Conservation (phyloP, 129 eudicot genomes). For the Pseudognaphalium luteoalbum region DNA sequence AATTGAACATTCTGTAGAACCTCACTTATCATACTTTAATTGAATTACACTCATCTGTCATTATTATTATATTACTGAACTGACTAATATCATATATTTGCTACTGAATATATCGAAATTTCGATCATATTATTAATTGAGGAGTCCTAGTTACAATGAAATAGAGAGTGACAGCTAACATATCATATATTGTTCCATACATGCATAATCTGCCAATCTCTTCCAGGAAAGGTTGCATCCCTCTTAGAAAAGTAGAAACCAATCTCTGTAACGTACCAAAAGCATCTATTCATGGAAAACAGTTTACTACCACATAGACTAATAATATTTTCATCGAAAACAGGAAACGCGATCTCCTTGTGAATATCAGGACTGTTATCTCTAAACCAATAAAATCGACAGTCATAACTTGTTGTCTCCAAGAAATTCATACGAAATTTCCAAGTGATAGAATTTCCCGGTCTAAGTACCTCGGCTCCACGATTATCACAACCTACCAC, state of each 20-base stretch:
- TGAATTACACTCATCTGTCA: too few relatives aligned
- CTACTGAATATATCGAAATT: too few relatives aligned
- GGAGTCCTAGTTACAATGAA: background rate
- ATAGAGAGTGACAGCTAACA: background rate
- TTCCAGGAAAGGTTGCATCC: background rate
- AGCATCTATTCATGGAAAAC: slow-evolving; percentile 5
- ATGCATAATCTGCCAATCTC: too few relatives aligned
- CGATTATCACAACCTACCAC: slow-evolving; percentile 7
- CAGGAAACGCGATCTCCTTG: background rate
- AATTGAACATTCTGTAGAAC: too few relatives aligned
- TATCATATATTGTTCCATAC: background rate
- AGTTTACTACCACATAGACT: background rate
- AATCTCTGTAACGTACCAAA: background rate
- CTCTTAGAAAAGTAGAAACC: background rate
- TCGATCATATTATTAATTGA: too few relatives aligned
- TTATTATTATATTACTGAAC: too few relatives aligned
- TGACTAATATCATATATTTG: too few relatives aligned
- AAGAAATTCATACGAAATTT: background rate
- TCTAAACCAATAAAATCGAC: background rate
- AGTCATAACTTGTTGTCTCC: background rate
- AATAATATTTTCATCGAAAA: background rate
- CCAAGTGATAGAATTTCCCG: slow-evolving; percentile 1
- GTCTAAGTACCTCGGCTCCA: background rate
- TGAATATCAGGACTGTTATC: too few relatives aligned
- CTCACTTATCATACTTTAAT: too few relatives aligned